These are phyloP conservation scores for Russula ochroleuca DNA, from an alignment of 768 basidiomycete species.

Conservation along the genomic window DNA sequence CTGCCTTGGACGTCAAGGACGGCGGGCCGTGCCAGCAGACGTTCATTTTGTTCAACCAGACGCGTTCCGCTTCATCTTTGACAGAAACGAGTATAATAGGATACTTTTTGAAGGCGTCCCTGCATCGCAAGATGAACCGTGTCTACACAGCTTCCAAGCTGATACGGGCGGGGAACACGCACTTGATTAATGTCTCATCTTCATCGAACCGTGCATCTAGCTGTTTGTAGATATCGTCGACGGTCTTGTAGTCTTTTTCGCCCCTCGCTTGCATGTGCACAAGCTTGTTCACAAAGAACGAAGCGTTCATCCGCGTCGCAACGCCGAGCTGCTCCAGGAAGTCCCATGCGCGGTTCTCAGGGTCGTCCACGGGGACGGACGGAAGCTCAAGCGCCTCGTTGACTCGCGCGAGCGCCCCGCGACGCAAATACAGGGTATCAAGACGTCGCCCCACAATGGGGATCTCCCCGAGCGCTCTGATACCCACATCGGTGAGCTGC, in stretches of 20 bases:
- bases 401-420: slow-evolving; percentile 7
- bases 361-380: slow-evolving; percentile 27
- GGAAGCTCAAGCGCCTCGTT: slow-evolving; percentile 16
- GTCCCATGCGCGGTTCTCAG: slow-evolving; percentile 26
- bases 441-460: slow-evolving; percentile 16
- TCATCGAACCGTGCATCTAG: slow-evolving; percentile 31
- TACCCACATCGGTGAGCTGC: slow-evolving; percentile 1
- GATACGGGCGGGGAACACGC: not conserved
- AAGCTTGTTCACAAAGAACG: slow-evolving; percentile 27
- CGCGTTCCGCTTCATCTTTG: slow-evolving; percentile 3
- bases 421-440: slow-evolving; percentile 19
- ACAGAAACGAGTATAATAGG: slow-evolving; percentile 21
- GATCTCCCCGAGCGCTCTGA: slow-evolving; percentile 7
- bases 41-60: slow-evolving; percentile 21
- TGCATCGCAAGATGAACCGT: not conserved
- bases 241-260: slow-evolving; percentile 7
- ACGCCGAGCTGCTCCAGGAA: slow-evolving; percentile 29
- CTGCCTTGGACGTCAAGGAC: slow-evolving; percentile 26
- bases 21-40: slow-evolving; percentile 29
- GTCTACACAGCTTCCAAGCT: not conserved
- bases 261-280: slow-evolving; percentile 20
- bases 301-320: slow-evolving; percentile 18
- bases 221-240: slow-evolving; percentile 26
- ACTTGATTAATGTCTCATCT: slow-evolving; percentile 28
- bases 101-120: slow-evolving; percentile 22